These are phyloP conservation scores for Saksenaea vasiformis DNA, from an alignment of 371 early-diverging fungal genomes.

Conservation along the genomic window DNA sequence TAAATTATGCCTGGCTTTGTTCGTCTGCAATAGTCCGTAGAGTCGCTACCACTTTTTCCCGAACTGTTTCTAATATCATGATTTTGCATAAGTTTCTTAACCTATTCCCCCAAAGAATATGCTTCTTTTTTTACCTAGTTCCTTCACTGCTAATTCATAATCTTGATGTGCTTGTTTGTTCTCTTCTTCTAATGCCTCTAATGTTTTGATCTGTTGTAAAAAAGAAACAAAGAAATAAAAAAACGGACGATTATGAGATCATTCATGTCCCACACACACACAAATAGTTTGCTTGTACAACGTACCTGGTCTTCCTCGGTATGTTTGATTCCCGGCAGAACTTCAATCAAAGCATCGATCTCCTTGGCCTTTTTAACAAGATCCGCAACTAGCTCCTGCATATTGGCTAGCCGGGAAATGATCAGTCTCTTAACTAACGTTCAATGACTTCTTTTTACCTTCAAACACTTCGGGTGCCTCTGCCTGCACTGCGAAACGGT, in stretches of 20 bases:
- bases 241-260: conserved; percentile 18
- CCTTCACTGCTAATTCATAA: conserved; percentile 51
- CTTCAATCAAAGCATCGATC: conserved; percentile 69
- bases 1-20: conserved; percentile 17
- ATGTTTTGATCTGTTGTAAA: conserved; percentile 17
- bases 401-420: conserved; percentile 52
- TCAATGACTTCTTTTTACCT: conserved; percentile 21
- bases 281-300: not conserved
- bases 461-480: conserved; percentile 49
- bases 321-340: conserved; percentile 64
- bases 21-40: conserved; percentile 47
- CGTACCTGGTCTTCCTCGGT: conserved; percentile 69
- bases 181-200: conserved; percentile 36
- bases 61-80: conserved; percentile 32
- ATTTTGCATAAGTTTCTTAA: not conserved
- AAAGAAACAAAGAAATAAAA: too few species aligned
- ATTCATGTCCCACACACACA: conserved; percentile 14
- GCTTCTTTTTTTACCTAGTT: conserved; percentile 36
- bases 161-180: conserved; percentile 52
- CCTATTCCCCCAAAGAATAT: not conserved
- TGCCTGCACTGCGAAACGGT: conserved; percentile 37
- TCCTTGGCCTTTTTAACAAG: conserved; percentile 73
- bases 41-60: conserved; percentile 34
- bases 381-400: conserved; percentile 65
- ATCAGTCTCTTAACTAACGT: not conserved